phyloP scores from a whole-genome alignment of 1,284 basidiomycete species.

The Ganoderma multipileum region DNA sequence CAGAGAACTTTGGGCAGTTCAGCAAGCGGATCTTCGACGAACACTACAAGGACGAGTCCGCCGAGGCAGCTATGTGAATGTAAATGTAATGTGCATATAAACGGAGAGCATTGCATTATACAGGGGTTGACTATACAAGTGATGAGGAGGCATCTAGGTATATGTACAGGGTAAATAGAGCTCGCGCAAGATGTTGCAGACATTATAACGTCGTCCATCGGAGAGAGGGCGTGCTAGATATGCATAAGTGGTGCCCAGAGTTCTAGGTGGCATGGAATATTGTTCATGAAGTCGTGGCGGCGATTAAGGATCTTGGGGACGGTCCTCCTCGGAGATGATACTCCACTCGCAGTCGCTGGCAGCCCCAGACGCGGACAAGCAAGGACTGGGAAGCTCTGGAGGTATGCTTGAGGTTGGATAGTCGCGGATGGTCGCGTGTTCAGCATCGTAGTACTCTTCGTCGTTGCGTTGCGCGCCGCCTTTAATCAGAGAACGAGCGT shows the following conservation, averaged over 20 bases:
- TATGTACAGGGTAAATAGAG: conserved; percentile 3
- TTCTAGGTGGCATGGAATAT: conserved; percentile 8
- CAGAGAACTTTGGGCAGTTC: conserved; percentile 88
- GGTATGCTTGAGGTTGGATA: conserved; percentile 30
- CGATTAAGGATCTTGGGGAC: conserved; percentile 19
- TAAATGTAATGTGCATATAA: conserved; percentile 8
- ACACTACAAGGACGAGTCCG: conserved; percentile 65
- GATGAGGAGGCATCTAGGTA: conserved; percentile 19
- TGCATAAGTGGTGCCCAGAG: conserved; percentile 14
- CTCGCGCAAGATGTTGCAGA: not conserved
- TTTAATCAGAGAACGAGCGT: conserved; percentile 84
- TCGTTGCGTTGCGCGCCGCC: conserved; percentile 47
- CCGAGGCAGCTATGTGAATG: conserved; percentile 31
- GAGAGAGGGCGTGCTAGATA: conserved; percentile 15
- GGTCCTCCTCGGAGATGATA: conserved; percentile 78
- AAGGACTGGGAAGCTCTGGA: conserved; percentile 57
- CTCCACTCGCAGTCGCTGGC: conserved; percentile 87
- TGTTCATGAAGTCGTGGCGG: conserved; percentile 9
- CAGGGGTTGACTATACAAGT: conserved; percentile 13
- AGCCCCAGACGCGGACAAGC: conserved; percentile 55
- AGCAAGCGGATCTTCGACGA: conserved; percentile 82
- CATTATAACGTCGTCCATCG: not conserved
- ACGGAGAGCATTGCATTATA: conserved; percentile 11
- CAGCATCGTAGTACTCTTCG: conserved; percentile 49
- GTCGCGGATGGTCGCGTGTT: conserved; percentile 55